Percentiles rank a stretch among this genome's conserved stretches.
Evolutionary conservation across 257 asterid genomes (phyloP).

Genomic region (Plectranthus barbatus): DNA sequence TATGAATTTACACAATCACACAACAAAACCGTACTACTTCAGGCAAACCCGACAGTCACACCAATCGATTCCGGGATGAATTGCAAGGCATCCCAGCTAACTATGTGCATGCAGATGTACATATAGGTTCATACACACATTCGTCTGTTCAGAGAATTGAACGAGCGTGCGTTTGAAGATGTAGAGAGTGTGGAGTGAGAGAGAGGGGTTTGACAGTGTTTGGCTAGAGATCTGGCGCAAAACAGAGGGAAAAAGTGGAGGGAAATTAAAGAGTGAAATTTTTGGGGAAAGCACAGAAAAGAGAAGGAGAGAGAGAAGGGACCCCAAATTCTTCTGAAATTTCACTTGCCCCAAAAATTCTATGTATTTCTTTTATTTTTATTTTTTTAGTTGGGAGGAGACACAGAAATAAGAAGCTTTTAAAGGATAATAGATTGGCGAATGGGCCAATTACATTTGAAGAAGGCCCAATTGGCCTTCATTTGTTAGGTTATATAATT

Average conservation of each 20-base stretch:
- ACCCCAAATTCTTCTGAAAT: slow-evolving; percentile 34
- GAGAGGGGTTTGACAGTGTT: neutral
- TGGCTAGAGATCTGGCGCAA: neutral
- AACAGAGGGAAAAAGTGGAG: slow-evolving; percentile 35
- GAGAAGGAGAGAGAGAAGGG: slow-evolving; percentile 16
- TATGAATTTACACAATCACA: neutral
- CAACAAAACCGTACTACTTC: neutral
- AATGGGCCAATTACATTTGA: no score
- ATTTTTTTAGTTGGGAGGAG: no score
- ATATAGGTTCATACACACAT: slow-evolving; percentile 2
- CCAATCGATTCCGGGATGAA: neutral
- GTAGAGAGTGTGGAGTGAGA: neutral
- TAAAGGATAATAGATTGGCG: no score
- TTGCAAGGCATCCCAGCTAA: neutral
- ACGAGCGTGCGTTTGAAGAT: slow-evolving; percentile 2
- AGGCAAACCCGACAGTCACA: neutral
- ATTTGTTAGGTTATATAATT: no score
- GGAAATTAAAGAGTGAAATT: slow-evolving; percentile 19
- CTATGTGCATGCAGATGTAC: slow-evolving; percentile 2
- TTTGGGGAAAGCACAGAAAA: slow-evolving; percentile 8
- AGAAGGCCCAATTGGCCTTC: no score
- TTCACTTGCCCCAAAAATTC: slow-evolving; percentile 25
- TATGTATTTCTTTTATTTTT: no score
- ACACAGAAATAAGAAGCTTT: no score
- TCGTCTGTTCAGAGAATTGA: neutral